Conservation (phyloP, 208 protist genomes). For the Entamoeba moshkovskii region DNA sequence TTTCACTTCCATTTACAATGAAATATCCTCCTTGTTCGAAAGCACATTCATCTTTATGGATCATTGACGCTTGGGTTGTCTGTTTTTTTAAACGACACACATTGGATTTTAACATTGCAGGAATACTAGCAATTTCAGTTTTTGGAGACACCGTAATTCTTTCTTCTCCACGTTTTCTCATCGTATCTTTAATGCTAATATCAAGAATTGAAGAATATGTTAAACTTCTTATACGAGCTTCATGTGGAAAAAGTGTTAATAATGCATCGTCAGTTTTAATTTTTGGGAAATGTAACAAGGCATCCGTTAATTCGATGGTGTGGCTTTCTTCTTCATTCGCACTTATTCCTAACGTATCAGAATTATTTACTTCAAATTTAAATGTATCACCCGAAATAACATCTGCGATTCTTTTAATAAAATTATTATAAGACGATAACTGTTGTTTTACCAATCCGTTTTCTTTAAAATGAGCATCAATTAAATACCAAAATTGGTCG, state of each 20-base stretch:
- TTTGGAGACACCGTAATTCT: not conserved
- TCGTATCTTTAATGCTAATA: not conserved
- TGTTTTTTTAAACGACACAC: not conserved
- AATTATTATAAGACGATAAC: not conserved
- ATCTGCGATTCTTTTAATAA: not conserved
- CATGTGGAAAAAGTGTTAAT: not conserved
- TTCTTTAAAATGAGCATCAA: not conserved
- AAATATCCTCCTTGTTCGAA: slow-evolving; percentile 77
- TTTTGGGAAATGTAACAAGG: not conserved
- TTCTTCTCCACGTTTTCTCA: not conserved
- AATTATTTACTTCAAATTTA: not conserved
- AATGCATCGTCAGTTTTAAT: not conserved
- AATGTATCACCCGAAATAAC: not conserved
- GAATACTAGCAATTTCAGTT: not conserved
- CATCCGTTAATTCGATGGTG: not conserved
- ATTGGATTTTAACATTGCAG: not conserved
- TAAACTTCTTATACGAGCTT: not conserved
- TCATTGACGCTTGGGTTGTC: too few species aligned
- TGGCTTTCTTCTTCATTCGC: not conserved
- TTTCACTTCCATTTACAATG: slow-evolving; percentile 86
- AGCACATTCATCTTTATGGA: slow-evolving; percentile 6
- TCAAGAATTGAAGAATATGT: not conserved
- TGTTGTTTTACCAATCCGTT: not conserved
- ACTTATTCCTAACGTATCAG: not conserved
- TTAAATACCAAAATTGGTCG: not conserved